phyloP scores from a whole-genome alignment of 257 asterid species.

The Fraxinus excelsior region DNA sequence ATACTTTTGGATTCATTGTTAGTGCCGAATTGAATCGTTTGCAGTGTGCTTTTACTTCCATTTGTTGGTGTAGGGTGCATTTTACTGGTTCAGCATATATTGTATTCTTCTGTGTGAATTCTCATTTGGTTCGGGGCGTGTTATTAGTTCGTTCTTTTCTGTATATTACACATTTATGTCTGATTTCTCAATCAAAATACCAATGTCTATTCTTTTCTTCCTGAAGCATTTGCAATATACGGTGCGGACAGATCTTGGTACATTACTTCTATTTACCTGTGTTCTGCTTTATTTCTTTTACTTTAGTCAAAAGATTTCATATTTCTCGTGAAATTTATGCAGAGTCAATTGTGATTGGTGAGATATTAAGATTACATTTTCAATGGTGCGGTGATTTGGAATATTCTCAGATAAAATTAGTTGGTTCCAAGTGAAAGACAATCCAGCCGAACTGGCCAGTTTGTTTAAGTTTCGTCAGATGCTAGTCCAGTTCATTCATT shows the following conservation, averaged over 20 bases:
- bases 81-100: slow-evolving; percentile 29
- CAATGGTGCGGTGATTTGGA: background rate
- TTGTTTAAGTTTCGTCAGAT: background rate
- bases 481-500: background rate
- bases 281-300: background rate
- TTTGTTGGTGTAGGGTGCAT: slow-evolving; percentile 31
- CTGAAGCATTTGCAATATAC: background rate
- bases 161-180: slow-evolving; percentile 39
- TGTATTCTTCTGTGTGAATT: slow-evolving; percentile 9
- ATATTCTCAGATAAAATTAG: too few species aligned
- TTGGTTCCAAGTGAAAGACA: too few species aligned
- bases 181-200: slow-evolving; percentile 31
- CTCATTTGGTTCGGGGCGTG: slow-evolving; percentile 24
- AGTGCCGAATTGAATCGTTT: slow-evolving; percentile 31
- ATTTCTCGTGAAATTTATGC: background rate
- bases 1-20: slow-evolving; percentile 23
- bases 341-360: background rate
- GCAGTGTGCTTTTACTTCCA: slow-evolving; percentile 34
- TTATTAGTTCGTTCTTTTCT: slow-evolving; percentile 33
- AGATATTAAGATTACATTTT: background rate
- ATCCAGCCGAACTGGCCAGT: too few species aligned
- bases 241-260: background rate
- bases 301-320: background rate
- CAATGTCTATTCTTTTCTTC: slow-evolving; percentile 22
- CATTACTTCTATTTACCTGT: background rate